Evolutionary conservation across 345 rosid genomes (phyloP), one percentile per base, ranked within the genome.

Genomic region (Sisymbrium altissimum): DNA sequence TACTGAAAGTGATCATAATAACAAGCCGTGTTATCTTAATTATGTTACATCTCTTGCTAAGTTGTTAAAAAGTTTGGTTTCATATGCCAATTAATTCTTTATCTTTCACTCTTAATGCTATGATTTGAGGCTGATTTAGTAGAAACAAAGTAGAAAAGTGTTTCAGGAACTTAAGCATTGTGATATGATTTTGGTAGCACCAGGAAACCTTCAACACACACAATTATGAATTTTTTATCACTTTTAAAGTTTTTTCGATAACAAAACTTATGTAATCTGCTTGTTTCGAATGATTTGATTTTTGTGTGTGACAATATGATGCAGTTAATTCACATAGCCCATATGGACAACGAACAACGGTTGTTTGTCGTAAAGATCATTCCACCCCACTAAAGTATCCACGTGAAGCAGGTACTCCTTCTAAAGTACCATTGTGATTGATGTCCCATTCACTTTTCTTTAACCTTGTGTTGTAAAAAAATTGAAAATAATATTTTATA

Each of bases 271-370:
- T 32, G 33, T 15, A 41, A 19, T 56, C 5, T 18, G 53, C 61
- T 64, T 64, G 44, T 18, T 18, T 73, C 11, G 38, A 64, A 10
- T 19, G 15, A 19, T 14, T 57, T 43, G 48, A 13, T n/a, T 17
- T 45, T 57, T 36, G 13, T 36, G n/a, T 72, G 27, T 32, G 13
- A 79, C 46, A 49, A 27, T 29, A 63, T 9, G 55, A 8, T 86
- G 72, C 83, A 94, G 98, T 91, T 73, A 87, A 89, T 80, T 94
- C 98, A 48, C 90, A 85, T 67, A 82, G 97, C 79, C 95, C 93
- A 62, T 82, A 77, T 32, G 97, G 97, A 66, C 93, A 81, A 80
- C 67, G 92, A 74, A 94, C 93, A 64, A 93, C 95, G n/a, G 78
- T 91, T 25, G 64, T 89, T 54, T 91, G 90, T 78, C 71, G 84